Evolutionary conservation across 306 rosid species (phyloP).

Genomic region (Cyclanthera cordifolia): DNA sequence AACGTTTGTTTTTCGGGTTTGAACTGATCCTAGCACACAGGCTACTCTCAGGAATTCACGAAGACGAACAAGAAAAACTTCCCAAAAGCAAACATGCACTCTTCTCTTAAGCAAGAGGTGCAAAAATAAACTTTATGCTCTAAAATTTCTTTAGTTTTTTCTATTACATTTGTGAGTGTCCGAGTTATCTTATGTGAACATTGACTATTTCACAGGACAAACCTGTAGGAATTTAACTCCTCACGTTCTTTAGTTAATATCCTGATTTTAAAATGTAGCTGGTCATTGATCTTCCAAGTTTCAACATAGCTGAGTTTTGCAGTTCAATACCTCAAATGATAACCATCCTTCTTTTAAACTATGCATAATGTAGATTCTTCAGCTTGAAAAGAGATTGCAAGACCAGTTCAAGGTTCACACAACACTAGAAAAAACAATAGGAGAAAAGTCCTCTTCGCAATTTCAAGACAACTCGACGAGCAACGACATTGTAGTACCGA

Average conservation of each 20-base stretch:
- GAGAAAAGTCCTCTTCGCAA: constrained; percentile 48
- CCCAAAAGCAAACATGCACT: constrained; percentile 44
- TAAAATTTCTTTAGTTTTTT: too few relatives aligned
- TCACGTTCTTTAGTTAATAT: not conserved
- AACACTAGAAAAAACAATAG: constrained; percentile 68
- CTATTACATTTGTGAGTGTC: too few relatives aligned
- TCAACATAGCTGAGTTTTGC: not conserved
- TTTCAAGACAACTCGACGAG: constrained; percentile 29
- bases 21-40: constrained; percentile 44
- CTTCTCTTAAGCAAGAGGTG: constrained; percentile 79
- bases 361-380: constrained; percentile 53
- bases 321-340: not conserved
- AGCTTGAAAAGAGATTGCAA: constrained; percentile 74
- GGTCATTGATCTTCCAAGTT: not conserved
- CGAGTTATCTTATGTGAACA: too few relatives aligned
- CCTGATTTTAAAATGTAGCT: not conserved
- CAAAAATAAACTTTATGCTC: constrained; percentile 7
- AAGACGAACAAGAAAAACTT: constrained; percentile 35
- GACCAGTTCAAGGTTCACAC: constrained; percentile 65
- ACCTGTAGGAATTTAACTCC: too few relatives aligned
- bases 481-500: constrained; percentile 37
- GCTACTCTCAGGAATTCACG: constrained; percentile 34
- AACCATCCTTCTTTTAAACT: not conserved
- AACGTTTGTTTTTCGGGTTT: constrained; percentile 22
- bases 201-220: too few relatives aligned